Base-by-base conservation (phyloP, 192 early-diverging fungal species). In the Chytriomyces sp. region DNA sequence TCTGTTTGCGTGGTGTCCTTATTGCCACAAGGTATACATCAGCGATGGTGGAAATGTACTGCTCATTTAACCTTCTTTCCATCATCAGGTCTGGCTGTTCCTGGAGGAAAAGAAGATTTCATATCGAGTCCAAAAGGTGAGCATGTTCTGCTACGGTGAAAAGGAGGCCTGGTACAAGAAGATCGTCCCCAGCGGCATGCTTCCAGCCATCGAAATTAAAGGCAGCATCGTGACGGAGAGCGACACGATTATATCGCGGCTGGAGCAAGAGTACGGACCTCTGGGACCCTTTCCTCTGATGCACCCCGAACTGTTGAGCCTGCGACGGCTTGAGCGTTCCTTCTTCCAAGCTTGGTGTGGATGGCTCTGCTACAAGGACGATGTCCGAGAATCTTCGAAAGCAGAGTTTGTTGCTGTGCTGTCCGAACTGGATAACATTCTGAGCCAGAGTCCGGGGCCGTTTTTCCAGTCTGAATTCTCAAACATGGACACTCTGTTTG, bases 71-170 rank as follows among this genome's bases (percentile, higher is more conserved):
- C 53, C 0, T 20, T 20, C 53, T 57, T 57, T 57, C 13, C 53
- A 18, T 53, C 18, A 53, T 20, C 53, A 57, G 53, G 72, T 63
- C 9, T 23, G 65, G 64, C 43, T 65, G 7, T 75, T 64, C 23
- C 62, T 75, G 28, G 72, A 75, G 60, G 72, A 75, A 45, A 69
- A 68, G 63, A 64, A 47, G 7, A 65, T 75, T 20, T 61, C 72
- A 57, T 57, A 57, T 20, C 53, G 53, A 11, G 53, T 57, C 28
- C 62, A 28, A 18, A 64, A 24, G 46, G 63, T 75, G 9, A 75
- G 64, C 20, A 75, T 75, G 72, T 75, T 75, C 62, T 75, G 72
- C 46, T 75, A 75, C 63, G 72, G 72, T n/a, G 47, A 75, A 26
- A 75, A 75, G 26, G 72, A 75, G 44, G 35, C 64, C 45, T 75